Evolutionary conservation across 441 rosid species (phyloP).

Genomic region (Populus hybrid): DNA sequence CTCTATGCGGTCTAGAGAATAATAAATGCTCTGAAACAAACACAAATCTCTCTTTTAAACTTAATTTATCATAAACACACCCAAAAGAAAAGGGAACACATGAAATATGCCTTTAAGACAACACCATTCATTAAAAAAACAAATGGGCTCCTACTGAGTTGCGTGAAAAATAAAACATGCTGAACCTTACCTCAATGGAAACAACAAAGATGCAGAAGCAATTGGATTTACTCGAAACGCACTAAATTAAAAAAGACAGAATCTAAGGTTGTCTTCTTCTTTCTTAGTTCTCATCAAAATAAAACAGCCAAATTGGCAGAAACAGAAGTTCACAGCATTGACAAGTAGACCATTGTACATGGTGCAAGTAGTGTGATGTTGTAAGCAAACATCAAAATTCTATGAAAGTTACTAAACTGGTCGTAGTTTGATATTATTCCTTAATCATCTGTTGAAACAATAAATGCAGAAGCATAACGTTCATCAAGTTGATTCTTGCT

Average conservation of each 20-base stretch:
- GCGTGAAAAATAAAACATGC: background rate
- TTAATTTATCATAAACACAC: too few species aligned
- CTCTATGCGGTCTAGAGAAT: too few species aligned
- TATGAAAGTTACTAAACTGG: background rate
- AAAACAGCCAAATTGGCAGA: background rate
- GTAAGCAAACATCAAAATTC: background rate
- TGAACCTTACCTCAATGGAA: background rate
- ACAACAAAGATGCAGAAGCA: background rate
- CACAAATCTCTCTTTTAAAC: too few species aligned
- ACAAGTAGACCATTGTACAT: background rate
- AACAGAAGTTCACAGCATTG: background rate
- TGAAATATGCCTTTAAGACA: background rate
- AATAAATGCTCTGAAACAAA: too few species aligned
- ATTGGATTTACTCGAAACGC: conserved; percentile 2
- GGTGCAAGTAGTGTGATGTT: background rate
- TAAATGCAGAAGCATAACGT: background rate
- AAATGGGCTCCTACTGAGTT: background rate
- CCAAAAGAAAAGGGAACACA: background rate
- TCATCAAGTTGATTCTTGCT: background rate
- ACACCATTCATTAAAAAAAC: background rate
- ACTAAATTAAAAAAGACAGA: background rate
- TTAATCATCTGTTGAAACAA: background rate
- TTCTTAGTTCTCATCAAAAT: conserved; percentile 1
- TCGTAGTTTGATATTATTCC: background rate
- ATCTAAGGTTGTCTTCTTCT: conserved; percentile 9